phyloP scores from a whole-genome alignment of 495 filamentous ascomycete genomes.

The Penicillium bialowiezense region DNA sequence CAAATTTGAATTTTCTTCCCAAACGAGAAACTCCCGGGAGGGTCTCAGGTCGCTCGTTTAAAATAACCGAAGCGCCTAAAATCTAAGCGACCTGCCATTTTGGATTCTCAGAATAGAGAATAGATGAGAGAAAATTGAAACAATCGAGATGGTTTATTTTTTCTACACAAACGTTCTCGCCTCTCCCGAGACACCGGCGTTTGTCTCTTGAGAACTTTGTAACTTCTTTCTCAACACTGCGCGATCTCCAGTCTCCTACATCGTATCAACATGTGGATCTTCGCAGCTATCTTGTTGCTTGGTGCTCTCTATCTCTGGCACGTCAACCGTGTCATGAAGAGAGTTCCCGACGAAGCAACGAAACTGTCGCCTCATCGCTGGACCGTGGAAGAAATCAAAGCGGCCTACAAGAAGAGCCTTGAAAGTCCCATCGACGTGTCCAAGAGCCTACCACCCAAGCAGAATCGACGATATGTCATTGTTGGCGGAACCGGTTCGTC shows the following conservation, averaged over 20 bases:
- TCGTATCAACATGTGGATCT: conserved; percentile 5
- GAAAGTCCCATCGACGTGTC: conserved; percentile 45
- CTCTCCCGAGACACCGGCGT: neutral
- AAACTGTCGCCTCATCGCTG: conserved; percentile 48
- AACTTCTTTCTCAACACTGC: neutral
- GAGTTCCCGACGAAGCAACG: conserved; percentile 44
- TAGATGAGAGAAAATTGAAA: neutral
- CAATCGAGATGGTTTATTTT: neutral
- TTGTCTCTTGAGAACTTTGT: neutral
- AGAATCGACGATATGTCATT: conserved; percentile 54
- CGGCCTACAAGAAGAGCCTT: conserved; percentile 45
- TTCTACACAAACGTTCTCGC: neutral
- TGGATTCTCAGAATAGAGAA: neutral
- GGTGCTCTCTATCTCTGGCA: conserved; percentile 45
- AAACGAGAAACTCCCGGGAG: too few relatives aligned
- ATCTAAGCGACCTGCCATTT: conserved; percentile 6
- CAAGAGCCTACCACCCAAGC: conserved; percentile 50
- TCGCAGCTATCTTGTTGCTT: conserved; percentile 21
- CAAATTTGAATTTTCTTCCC: too few relatives aligned
- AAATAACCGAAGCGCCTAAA: conserved; percentile 5
- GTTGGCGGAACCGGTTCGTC: conserved; percentile 57
- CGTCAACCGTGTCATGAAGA: conserved; percentile 48
- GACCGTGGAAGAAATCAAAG: conserved; percentile 47
- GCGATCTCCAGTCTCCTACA: neutral
- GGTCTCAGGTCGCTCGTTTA: conserved; percentile 2